These are phyloP conservation scores for Lactarius hengduanensis DNA, from an alignment of 768 basidiomycete species.

Conservation along the genomic window DNA sequence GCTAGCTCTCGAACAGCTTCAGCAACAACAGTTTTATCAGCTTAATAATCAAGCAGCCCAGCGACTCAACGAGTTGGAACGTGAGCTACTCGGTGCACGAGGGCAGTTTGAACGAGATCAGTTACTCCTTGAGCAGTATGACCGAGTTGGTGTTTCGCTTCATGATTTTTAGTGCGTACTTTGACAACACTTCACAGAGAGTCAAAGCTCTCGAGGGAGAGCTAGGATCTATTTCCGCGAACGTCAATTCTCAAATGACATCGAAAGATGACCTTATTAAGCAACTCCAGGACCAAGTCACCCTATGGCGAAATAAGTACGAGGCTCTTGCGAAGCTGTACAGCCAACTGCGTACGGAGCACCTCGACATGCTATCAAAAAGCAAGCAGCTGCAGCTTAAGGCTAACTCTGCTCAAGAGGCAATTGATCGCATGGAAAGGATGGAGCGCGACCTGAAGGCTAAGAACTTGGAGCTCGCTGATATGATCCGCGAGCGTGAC, in stretches of 20 bases:
- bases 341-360: slow-evolving; percentile 95
- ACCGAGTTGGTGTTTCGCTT: slow-evolving; percentile 61
- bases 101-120: slow-evolving; percentile 99
- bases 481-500: slow-evolving; percentile 98
- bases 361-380: slow-evolving; percentile 94
- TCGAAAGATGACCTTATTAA: slow-evolving; percentile 96
- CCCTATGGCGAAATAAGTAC: slow-evolving; percentile 97
- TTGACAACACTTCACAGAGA: slow-evolving; percentile 49
- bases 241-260: slow-evolving; percentile 79
- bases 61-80: slow-evolving; percentile 79
- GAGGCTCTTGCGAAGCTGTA: slow-evolving; percentile 98
- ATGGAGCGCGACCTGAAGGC: slow-evolving; percentile 98
- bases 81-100: slow-evolving; percentile 87
- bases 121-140: slow-evolving; percentile 96
- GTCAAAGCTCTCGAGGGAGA: slow-evolving; percentile 96
- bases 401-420: slow-evolving; percentile 97
- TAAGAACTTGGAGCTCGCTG: slow-evolving; percentile 98
- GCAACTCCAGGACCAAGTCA: slow-evolving; percentile 95
- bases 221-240: slow-evolving; percentile 66
- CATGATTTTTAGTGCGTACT: not conserved
- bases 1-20: slow-evolving; percentile 82
- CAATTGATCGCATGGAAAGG: slow-evolving; percentile 96
- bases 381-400: slow-evolving; percentile 98
- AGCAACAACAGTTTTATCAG: slow-evolving; percentile 80
- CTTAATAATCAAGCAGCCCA: slow-evolving; percentile 75